Conservation (phyloP, 73 alveolate genomes). For the Urostyla sp. region DNA sequence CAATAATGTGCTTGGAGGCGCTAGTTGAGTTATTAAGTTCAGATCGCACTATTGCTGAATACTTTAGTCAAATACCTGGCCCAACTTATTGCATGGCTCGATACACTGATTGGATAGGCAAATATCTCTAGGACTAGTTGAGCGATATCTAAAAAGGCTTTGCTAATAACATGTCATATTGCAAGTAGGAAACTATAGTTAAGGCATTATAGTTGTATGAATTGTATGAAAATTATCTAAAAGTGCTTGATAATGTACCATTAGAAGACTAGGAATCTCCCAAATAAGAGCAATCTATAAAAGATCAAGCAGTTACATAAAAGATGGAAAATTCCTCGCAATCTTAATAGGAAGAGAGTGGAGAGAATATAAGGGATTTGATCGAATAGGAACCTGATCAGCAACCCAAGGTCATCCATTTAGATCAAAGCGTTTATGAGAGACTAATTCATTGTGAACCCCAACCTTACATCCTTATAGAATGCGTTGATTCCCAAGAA, state of each 20-base stretch:
- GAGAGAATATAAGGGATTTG: slow-evolving; percentile 37
- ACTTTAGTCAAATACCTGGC: slow-evolving; percentile 58
- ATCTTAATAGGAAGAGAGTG: background rate
- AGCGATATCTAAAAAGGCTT: slow-evolving; percentile 49
- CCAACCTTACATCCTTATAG: slow-evolving; percentile 22
- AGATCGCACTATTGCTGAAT: slow-evolving; percentile 51
- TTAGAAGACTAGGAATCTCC: background rate
- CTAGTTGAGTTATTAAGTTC: slow-evolving; percentile 46
- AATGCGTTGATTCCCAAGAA: slow-evolving; percentile 26
- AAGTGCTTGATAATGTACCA: background rate
- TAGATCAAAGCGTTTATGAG: background rate
- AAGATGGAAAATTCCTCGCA: background rate
- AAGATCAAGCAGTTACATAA: background rate
- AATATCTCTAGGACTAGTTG: slow-evolving; percentile 59
- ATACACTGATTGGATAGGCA: slow-evolving; percentile 77
- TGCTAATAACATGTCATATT: slow-evolving; percentile 31
- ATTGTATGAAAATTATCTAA: slow-evolving; percentile 15
- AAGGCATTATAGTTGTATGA: slow-evolving; percentile 25
- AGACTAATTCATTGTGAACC: slow-evolving; percentile 13
- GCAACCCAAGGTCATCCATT: background rate
- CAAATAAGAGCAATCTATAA: background rate
- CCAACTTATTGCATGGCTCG: slow-evolving; percentile 73
- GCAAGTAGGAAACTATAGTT: slow-evolving; percentile 28
- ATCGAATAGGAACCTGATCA: background rate
- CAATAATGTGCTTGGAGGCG: slow-evolving; percentile 50